Percentiles rank a stretch among this genome's conserved stretches.
Evolutionary conservation across 306 rosid species (phyloP).

Genomic region (Acacia melanoxylon): DNA sequence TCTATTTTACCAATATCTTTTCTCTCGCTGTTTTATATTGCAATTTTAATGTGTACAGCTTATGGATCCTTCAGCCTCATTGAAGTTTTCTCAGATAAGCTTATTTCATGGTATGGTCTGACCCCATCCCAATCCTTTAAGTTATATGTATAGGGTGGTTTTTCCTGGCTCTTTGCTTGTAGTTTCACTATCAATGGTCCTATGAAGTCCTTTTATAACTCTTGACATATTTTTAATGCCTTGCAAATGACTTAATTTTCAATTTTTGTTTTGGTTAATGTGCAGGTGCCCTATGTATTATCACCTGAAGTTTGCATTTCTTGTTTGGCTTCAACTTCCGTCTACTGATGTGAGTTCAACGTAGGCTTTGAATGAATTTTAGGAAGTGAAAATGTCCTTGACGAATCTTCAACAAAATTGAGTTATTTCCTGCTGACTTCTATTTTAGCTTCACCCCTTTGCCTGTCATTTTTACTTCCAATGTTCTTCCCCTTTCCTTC

Average conservation of each 20-base stretch:
- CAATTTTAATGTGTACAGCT: conserved; percentile 52
- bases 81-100: conserved; percentile 78
- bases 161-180: not conserved
- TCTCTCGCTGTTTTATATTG: not conserved
- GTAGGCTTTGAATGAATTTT: conserved; percentile 18
- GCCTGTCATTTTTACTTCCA: not conserved
- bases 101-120: conserved; percentile 76
- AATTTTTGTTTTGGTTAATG: not conserved
- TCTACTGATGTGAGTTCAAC: conserved; percentile 60
- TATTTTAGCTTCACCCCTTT: not conserved
- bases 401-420: not conserved
- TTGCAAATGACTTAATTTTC: not conserved
- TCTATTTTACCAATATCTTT: conserved; percentile 1
- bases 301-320: conserved; percentile 89
- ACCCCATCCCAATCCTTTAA: conserved; percentile 23
- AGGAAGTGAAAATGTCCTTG: conserved; percentile 17
- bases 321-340: conserved; percentile 99
- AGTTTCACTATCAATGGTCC: not conserved
- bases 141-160: conserved; percentile 14
- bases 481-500: not conserved
- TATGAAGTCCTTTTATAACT: not conserved
- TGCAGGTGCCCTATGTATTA: conserved; percentile 90
- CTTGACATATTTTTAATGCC: not conserved
- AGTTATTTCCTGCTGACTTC: not conserved
- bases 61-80: conserved; percentile 89